Conservation (phyloP, 2,329 filamentous ascomycete genomes). For the Pyricularia pennisetigena region DNA sequence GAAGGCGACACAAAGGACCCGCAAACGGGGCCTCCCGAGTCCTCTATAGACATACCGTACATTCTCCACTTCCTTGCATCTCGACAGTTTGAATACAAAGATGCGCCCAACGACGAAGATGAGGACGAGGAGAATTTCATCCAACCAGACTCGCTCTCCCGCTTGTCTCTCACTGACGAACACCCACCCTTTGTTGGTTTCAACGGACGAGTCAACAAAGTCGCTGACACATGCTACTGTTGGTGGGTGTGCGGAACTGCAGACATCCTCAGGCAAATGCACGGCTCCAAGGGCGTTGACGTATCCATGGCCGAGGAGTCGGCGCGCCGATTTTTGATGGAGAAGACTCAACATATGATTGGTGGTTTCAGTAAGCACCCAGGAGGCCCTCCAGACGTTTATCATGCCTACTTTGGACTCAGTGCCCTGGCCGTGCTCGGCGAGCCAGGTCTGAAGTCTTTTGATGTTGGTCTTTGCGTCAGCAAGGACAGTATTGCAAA, state of each 20-base stretch:
- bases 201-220: slow-evolving; percentile 86
- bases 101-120: slow-evolving; percentile 31
- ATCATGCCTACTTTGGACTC: slow-evolving; percentile 83
- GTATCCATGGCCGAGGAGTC: slow-evolving; percentile 48
- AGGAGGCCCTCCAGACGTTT: slow-evolving; percentile 63
- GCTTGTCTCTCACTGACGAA: slow-evolving; percentile 20
- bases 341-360: slow-evolving; percentile 78
- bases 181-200: slow-evolving; percentile 55
- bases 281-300: slow-evolving; percentile 45
- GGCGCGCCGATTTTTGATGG: slow-evolving; percentile 69
- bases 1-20: slow-evolving; percentile 14
- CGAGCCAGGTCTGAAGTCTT: slow-evolving; percentile 55
- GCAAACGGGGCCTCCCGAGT: slow-evolving; percentile 23
- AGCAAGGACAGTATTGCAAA: slow-evolving; percentile 47
- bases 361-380: slow-evolving; percentile 72
- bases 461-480: slow-evolving; percentile 71
- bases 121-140: slow-evolving; percentile 21
- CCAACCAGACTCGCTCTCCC: slow-evolving; percentile 21
- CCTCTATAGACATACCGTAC: slow-evolving; percentile 19
- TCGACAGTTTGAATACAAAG: slow-evolving; percentile 49
- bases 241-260: slow-evolving; percentile 78
- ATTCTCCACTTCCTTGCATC: slow-evolving; percentile 44
- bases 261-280: slow-evolving; percentile 20
- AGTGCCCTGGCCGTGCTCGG: slow-evolving; percentile 67
- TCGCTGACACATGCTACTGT: slow-evolving; percentile 88